Evolutionary conservation across 371 early-diverging fungal genomes (phyloP).

Genomic region (Syncephalastrum sp.): DNA sequence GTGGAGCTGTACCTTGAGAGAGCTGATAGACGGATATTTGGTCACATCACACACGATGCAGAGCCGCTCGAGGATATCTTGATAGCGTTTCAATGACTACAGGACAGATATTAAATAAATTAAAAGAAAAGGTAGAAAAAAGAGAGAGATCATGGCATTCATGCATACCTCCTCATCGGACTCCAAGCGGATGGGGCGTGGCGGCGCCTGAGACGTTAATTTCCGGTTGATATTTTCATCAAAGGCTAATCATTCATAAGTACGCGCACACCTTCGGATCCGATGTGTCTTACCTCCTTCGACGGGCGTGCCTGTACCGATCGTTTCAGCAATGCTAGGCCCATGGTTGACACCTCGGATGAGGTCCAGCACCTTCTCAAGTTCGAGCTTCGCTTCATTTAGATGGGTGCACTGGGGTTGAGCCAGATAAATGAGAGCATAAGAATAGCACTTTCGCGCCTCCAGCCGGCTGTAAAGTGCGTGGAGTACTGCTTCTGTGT

Average conservation of each 20-base stretch:
- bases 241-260: constrained; percentile 40
- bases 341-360: constrained; percentile 7
- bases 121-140: not conserved
- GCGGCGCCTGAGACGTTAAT: constrained; percentile 67
- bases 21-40: constrained; percentile 35
- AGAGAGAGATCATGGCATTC: not conserved
- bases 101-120: too few relatives aligned
- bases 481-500: not conserved
- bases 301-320: constrained; percentile 21
- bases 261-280: not conserved
- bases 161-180: constrained; percentile 41
- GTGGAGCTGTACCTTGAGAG: constrained; percentile 33
- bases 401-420: constrained; percentile 30
- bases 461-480: constrained; percentile 29
- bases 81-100: constrained; percentile 23
- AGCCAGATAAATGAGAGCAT: constrained; percentile 34
- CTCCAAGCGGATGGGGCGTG: constrained; percentile 61
- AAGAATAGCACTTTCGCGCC: constrained; percentile 29
- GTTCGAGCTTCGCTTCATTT: constrained; percentile 24
- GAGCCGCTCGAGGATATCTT: constrained; percentile 20
- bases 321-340: constrained; percentile 9
- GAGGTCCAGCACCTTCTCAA: constrained; percentile 19
- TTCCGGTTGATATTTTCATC: constrained; percentile 70
- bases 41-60: constrained; percentile 28
- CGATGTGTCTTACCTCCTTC: constrained; percentile 24